A percentile compares a stretch with the other conserved stretches of the same genome.
Evolutionary conservation across 1,284 basidiomycete genomes (phyloP).

Genomic region (Boletus albobrunnescens): DNA sequence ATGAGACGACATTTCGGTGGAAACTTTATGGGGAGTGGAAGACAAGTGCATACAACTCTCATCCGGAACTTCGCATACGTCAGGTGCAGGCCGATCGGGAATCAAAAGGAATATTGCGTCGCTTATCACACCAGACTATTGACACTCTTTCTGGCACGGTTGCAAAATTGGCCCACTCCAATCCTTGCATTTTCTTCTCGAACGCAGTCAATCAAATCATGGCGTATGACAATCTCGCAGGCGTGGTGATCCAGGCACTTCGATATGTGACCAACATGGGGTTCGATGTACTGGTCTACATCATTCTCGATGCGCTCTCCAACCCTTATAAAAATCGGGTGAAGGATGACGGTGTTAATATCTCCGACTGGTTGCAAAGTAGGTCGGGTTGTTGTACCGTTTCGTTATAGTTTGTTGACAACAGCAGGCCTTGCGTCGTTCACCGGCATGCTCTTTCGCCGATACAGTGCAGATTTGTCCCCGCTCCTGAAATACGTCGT

Average conservation of each 20-base stretch:
- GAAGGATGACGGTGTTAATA: slow-evolving; percentile 91
- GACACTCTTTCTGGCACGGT: slow-evolving; percentile 81
- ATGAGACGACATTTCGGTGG: slow-evolving; percentile 80
- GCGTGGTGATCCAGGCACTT: slow-evolving; percentile 87
- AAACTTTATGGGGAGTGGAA: slow-evolving; percentile 96
- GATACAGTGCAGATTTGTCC: slow-evolving; percentile 81
- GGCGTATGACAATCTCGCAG: slow-evolving; percentile 93
- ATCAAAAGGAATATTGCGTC: slow-evolving; percentile 76
- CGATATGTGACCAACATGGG: slow-evolving; percentile 89
- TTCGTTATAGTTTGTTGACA: slow-evolving; percentile 13
- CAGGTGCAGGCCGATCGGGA: slow-evolving; percentile 71
- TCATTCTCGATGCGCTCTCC: slow-evolving; percentile 84
- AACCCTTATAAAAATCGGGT: slow-evolving; percentile 82
- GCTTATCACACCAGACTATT: slow-evolving; percentile 78
- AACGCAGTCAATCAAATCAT: slow-evolving; percentile 93
- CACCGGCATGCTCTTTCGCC: slow-evolving; percentile 86
- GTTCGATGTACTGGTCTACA: slow-evolving; percentile 89
- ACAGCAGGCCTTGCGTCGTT: slow-evolving; percentile 81
- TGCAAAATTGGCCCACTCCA: slow-evolving; percentile 92
- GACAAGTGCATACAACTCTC: slow-evolving; percentile 62
- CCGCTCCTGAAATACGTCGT: slow-evolving; percentile 88
- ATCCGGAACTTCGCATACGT: slow-evolving; percentile 71
- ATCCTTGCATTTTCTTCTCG: slow-evolving; percentile 89
- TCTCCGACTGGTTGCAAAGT: slow-evolving; percentile 93
- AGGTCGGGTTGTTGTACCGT: slow-evolving; percentile 33